A percentile compares a stretch with the other conserved stretches of the same genome.
These are phyloP conservation scores for Coemansia sp. DNA, from an alignment of 192 early-diverging fungal species.

Conservation along the genomic window DNA sequence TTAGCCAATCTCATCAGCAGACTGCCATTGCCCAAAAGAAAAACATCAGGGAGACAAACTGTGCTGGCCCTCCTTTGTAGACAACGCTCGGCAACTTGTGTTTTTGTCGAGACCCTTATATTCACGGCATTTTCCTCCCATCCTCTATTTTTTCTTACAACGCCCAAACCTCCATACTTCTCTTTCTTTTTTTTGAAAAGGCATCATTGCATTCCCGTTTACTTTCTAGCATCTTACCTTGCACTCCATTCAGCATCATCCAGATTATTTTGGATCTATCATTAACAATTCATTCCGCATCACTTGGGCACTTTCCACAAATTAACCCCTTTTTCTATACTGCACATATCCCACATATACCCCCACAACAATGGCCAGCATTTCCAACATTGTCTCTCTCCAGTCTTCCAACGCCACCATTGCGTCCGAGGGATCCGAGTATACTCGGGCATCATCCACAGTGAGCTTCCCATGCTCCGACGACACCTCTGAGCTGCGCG, in stretches of 20 bases:
- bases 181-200: constrained; percentile 10
- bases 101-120: constrained; percentile 10
- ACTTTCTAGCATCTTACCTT: constrained; percentile 8
- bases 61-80: constrained; percentile 15
- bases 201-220: constrained; percentile 24
- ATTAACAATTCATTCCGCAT: constrained; percentile 3
- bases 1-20: constrained; percentile 3
- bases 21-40: constrained; percentile 7
- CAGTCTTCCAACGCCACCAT: constrained; percentile 17
- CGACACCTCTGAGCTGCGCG: constrained; percentile 6
- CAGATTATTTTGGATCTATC: background rate
- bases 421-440: constrained; percentile 11
- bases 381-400: constrained; percentile 46
- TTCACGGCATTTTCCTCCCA: constrained; percentile 3
- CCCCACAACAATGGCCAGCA: constrained; percentile 38
- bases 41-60: constrained; percentile 1
- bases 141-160: constrained; percentile 8
- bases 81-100: background rate
- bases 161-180: constrained; percentile 7
- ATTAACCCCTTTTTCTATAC: background rate
- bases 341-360: background rate
- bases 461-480: constrained; percentile 27
- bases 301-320: constrained; percentile 3
- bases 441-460: constrained; percentile 32
- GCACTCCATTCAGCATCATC: background rate